Percentiles rank a stretch among this genome's conserved stretches.
These are phyloP conservation scores for Mortierella sp. DNA, from an alignment of 371 early-diverging fungal genomes.

Conservation along the genomic window DNA sequence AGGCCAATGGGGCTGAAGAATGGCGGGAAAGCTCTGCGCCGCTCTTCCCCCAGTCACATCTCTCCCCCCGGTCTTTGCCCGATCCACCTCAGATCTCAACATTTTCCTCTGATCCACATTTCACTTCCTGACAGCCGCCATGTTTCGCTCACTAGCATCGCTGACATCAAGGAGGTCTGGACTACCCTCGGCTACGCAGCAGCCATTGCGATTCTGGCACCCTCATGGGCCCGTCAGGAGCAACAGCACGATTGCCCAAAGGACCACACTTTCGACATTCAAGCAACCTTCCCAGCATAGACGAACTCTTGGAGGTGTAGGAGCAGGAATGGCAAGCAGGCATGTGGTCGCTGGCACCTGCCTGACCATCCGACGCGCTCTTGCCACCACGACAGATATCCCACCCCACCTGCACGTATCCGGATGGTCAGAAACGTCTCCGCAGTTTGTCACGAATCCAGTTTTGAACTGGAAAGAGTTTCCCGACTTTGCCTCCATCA, in stretches of 20 bases:
- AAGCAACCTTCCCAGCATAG: not conserved
- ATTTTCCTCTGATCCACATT: not conserved
- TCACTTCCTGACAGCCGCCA: not conserved
- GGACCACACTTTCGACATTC: not conserved
- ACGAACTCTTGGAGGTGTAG: not conserved
- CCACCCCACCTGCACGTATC: not conserved
- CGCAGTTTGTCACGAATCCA: slow-evolving; percentile 46
- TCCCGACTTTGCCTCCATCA: slow-evolving; percentile 64
- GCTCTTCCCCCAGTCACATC: slow-evolving; percentile 1
- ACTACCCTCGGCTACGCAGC: not conserved
- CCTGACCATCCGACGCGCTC: slow-evolving; percentile 41
- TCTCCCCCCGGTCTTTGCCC: not conserved
- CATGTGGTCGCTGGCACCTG: slow-evolving; percentile 3
- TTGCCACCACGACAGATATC: slow-evolving; percentile 24
- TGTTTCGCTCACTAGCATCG: slow-evolving; percentile 25
- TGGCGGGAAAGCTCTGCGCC: no score
- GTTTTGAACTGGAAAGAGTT: slow-evolving; percentile 63
- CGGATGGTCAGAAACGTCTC: slow-evolving; percentile 1
- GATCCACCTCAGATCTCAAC: not conserved
- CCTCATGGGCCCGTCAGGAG: slow-evolving; percentile 2
- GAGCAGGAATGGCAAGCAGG: not conserved
- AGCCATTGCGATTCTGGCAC: slow-evolving; percentile 1
- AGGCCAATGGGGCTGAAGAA: not conserved
- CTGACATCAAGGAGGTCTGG: not conserved
- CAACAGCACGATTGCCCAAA: not conserved